A percentile compares a stretch with the other conserved stretches of the same genome.
These are phyloP conservation scores for Triadica sebifera DNA, from an alignment of 345 rosid species.

Conservation along the genomic window DNA sequence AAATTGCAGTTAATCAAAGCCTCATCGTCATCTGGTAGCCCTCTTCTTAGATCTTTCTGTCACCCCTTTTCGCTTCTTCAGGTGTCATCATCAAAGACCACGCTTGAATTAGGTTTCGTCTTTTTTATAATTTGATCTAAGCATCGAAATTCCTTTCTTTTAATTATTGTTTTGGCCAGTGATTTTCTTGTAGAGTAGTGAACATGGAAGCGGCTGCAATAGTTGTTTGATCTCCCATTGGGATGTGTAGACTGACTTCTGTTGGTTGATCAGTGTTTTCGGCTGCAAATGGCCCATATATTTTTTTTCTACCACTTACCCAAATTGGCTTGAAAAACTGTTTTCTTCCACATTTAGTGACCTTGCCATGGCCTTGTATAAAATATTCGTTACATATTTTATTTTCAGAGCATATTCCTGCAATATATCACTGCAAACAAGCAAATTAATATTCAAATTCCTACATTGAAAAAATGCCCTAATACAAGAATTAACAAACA, in stretches of 20 bases:
- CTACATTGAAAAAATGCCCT: too few relatives aligned
- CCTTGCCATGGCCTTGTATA: too few relatives aligned
- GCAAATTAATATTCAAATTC: too few relatives aligned
- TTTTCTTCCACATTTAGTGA: too few relatives aligned
- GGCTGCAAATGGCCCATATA: conserved; percentile 35
- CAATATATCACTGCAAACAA: too few relatives aligned
- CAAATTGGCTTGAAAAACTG: too few relatives aligned
- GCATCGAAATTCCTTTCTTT: background rate
- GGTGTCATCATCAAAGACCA: background rate
- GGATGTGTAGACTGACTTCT: conserved; percentile 24
- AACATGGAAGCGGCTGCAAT: conserved; percentile 8
- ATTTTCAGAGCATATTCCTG: too few relatives aligned
- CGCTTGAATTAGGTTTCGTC: background rate
- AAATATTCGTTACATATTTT: too few relatives aligned
- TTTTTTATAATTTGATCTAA: background rate
- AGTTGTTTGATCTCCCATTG: conserved; percentile 4
- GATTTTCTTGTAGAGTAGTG: background rate
- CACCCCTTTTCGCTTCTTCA: background rate
- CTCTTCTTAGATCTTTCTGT: background rate
- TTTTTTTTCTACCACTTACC: conserved; percentile 29
- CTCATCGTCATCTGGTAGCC: too few relatives aligned
- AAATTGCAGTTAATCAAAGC: too few relatives aligned
- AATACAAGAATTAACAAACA: too few relatives aligned
- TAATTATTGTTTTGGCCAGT: too few relatives aligned
- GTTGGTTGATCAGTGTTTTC: conserved; percentile 37